Percentiles rank a stretch among this genome's conserved stretches.
Evolutionary conservation across 176 grass and related monocot species (phyloP).

Genomic region (Neostapfia colusana): DNA sequence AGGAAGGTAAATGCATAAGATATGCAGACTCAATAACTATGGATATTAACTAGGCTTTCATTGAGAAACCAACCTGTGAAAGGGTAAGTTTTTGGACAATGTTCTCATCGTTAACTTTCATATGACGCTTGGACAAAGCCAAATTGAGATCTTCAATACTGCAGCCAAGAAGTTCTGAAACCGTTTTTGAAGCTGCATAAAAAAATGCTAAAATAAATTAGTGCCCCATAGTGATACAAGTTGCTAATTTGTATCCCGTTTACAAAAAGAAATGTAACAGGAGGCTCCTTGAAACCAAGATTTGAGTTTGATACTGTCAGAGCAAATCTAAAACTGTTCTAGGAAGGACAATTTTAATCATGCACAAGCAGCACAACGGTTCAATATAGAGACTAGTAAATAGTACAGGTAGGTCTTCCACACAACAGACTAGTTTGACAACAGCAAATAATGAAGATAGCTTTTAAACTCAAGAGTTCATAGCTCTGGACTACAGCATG

Average conservation of each 20-base stretch:
- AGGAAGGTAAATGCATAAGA: slow-evolving; percentile 29
- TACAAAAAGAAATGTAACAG: not conserved
- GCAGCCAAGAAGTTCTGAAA: slow-evolving; percentile 87
- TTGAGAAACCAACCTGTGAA: slow-evolving; percentile 73
- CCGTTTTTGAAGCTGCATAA: slow-evolving; percentile 75
- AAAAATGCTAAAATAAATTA: not conserved
- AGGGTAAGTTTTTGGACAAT: slow-evolving; percentile 98
- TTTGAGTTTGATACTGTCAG: not conserved
- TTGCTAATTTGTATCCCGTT: not conserved
- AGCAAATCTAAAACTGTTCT: not conserved
- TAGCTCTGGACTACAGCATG: not conserved
- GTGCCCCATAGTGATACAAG: not conserved
- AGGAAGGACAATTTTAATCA: slow-evolving; percentile 14
- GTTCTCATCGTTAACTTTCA: slow-evolving; percentile 94
- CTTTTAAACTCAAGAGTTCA: not conserved
- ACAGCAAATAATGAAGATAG: slow-evolving; percentile 21
- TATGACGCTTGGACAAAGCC: slow-evolving; percentile 84
- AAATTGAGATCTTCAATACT: slow-evolving; percentile 74
- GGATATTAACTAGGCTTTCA: slow-evolving; percentile 19
- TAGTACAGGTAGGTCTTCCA: slow-evolving; percentile 15
- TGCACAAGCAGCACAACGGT: not conserved
- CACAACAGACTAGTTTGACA: not conserved
- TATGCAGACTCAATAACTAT: slow-evolving; percentile 30
- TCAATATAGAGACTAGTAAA: not conserved
- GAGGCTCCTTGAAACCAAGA: slow-evolving; percentile 16